A percentile compares a stretch with the other conserved stretches of the same genome.
phyloP scores from a whole-genome alignment of 192 early-diverging fungal genomes.

The Dispira simplex region DNA sequence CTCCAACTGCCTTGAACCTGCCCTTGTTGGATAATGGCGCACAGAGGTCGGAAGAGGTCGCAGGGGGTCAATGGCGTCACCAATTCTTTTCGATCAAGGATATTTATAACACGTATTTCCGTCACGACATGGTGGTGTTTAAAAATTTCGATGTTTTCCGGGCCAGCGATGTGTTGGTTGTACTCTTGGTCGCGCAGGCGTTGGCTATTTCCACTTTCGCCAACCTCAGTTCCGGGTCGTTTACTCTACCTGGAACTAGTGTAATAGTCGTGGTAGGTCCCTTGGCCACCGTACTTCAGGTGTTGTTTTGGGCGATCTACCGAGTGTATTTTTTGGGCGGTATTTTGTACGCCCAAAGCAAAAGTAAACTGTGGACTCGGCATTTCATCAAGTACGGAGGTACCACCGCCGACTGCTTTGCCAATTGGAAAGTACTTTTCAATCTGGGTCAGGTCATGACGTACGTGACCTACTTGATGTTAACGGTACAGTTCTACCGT shows the following conservation, averaged over 20 bases:
- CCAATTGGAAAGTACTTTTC: constrained; percentile 92
- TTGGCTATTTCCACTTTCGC: constrained; percentile 41
- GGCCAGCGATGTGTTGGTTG: constrained; percentile 64
- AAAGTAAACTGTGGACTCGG: constrained; percentile 65
- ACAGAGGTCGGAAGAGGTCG: no score
- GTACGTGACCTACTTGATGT: constrained; percentile 72
- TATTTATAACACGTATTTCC: constrained; percentile 58
- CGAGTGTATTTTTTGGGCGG: constrained; percentile 68
- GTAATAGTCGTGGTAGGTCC: constrained; percentile 19
- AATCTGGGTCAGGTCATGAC: constrained; percentile 86
- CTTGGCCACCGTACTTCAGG: constrained; percentile 46
- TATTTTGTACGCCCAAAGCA: constrained; percentile 67
- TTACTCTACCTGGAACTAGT: constrained; percentile 13
- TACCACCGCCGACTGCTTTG: constrained; percentile 73
- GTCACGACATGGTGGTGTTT: constrained; percentile 74
- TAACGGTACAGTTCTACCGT: constrained; percentile 66
- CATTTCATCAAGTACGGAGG: constrained; percentile 91
- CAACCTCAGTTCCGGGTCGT: constrained; percentile 17
- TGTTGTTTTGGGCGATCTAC: constrained; percentile 72
- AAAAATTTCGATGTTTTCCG: constrained; percentile 85
- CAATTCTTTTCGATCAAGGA: constrained; percentile 26
- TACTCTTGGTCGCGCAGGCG: constrained; percentile 61
- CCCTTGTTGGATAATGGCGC: no score
- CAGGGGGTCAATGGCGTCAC: constrained; percentile 15
- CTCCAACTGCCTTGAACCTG: constrained; percentile 23